Evolutionary conservation across 805 yeast genomes (phyloP).

Genomic region (Saturnispora sanitii): DNA sequence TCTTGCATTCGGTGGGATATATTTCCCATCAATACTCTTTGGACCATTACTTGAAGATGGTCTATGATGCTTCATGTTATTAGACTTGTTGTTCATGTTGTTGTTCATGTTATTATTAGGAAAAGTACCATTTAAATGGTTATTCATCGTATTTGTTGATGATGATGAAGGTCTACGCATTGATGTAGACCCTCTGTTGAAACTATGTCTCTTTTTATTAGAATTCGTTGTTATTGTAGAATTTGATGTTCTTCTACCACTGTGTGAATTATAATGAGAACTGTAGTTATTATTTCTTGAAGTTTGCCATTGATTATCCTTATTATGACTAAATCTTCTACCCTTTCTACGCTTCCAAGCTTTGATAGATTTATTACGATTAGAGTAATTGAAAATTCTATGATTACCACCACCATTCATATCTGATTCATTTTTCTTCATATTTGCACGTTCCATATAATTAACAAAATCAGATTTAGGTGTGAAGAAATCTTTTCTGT

Average conservation of each 20-base stretch:
- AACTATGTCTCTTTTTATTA: conserved; percentile 13
- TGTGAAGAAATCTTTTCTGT: conserved; percentile 66
- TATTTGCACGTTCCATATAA: conserved; percentile 57
- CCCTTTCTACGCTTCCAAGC: conserved; percentile 23
- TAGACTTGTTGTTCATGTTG: not conserved
- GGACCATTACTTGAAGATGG: conserved; percentile 5
- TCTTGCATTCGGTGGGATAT: conserved; percentile 65
- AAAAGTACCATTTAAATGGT: not conserved
- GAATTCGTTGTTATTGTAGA: conserved; percentile 9
- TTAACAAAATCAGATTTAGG: conserved; percentile 66
- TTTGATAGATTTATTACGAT: conserved; percentile 17
- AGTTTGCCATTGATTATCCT: not conserved
- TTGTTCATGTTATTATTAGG: not conserved
- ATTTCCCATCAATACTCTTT: conserved; percentile 35
- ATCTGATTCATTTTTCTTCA: conserved; percentile 11
- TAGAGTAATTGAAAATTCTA: not conserved
- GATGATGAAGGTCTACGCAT: not conserved
- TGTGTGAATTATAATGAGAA: conserved; percentile 10
- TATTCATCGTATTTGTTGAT: not conserved
- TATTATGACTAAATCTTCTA: conserved; percentile 16
- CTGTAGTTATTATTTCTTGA: conserved; percentile 2
- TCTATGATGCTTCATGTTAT: not conserved
- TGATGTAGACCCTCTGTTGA: conserved; percentile 6
- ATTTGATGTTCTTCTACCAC: conserved; percentile 10
- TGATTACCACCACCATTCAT: conserved; percentile 7